Evolutionary conservation across 208 protist genomes (phyloP), one percentile per base, ranked within the genome.

Genomic region (Leishmania amazonensis): DNA sequence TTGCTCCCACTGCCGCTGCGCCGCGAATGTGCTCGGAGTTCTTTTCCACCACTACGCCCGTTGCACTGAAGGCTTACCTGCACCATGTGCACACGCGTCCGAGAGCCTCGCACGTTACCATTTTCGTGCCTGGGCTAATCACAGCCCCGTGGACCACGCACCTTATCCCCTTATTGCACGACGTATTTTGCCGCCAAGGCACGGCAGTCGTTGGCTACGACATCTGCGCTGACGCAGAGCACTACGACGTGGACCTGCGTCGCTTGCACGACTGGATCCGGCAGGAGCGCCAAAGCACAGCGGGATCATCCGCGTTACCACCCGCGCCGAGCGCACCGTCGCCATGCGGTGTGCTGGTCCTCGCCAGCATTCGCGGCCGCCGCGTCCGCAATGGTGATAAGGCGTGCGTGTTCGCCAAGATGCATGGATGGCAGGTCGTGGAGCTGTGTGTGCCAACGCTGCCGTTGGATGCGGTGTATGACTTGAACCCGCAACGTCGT

Each of bases 391-490:
- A 81, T 73, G 28, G 19, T 54, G 51, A 54, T 28, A 15, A 31
- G 42, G 73, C 35, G 51, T 83, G 7, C 31, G 17, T 86, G 3
- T 58, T 86, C 38, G 83, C 78, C 64, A 86, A 86, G 58, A 53
- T 65, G 42, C 78, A 60, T 2, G 78, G 83, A 51, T 83, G 78
- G 83, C 64, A 82, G 3, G 67, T 86, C 5, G 64, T 86, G 75
- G 83, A 86, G 79, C 75, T 86, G 24, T 80, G 78, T 47, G 40
- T 86, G 73, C 83, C 83, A 21, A 86, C 83, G 9, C 74, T 86
- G 45, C 78, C 83, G 64, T 47, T 58, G 7, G 45, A 57, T n/a
- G 78, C 78, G 17, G 54, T 70, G 40, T 11, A 53, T 24, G 62
- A 45, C 28, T 53, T 73, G 35, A 31, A 62, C 28, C 76, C 76